These are phyloP conservation scores for Hypoxylon sp. DNA, from an alignment of 2,329 filamentous ascomycete species.

Conservation along the genomic window DNA sequence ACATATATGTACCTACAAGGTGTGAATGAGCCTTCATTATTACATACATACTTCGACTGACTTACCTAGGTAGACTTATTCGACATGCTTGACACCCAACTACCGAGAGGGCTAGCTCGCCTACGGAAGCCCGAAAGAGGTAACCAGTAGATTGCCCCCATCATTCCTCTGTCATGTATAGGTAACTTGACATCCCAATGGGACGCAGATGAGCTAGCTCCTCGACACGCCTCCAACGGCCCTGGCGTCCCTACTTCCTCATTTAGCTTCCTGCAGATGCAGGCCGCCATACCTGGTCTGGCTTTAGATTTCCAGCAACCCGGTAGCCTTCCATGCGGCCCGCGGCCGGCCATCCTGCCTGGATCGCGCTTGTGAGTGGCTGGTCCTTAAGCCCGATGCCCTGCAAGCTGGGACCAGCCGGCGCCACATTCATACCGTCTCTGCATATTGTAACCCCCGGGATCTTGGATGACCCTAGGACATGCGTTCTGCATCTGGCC, in stretches of 20 bases:
- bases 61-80: conserved; percentile 3
- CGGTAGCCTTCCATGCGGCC: conserved; percentile 42
- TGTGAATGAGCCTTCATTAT: background rate
- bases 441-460: conserved; percentile 45
- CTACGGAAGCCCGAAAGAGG: conserved; percentile 8
- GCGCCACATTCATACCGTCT: conserved; percentile 38
- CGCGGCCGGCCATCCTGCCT: conserved; percentile 21
- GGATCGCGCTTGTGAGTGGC: conserved; percentile 29
- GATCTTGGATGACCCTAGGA: conserved; percentile 45
- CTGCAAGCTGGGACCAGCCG: conserved; percentile 43
- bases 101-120: background rate
- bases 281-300: conserved; percentile 33
- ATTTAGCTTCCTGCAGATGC: conserved; percentile 50
- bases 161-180: conserved; percentile 6
- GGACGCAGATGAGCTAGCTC: conserved; percentile 35
- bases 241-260: conserved; percentile 46
- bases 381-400: conserved; percentile 28
- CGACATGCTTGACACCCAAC: conserved; percentile 1
- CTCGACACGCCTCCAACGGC: conserved; percentile 39
- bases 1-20: background rate
- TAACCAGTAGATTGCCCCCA: conserved; percentile 15
- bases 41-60: background rate
- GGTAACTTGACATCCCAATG: conserved; percentile 11
- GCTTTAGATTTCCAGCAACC: conserved; percentile 43
- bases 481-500: conserved; percentile 44